Evolutionary conservation across 164 flowering plant genomes (phyloP), one percentile per base, ranked within the genome.

Genomic region (Macadamia tetraphylla): DNA sequence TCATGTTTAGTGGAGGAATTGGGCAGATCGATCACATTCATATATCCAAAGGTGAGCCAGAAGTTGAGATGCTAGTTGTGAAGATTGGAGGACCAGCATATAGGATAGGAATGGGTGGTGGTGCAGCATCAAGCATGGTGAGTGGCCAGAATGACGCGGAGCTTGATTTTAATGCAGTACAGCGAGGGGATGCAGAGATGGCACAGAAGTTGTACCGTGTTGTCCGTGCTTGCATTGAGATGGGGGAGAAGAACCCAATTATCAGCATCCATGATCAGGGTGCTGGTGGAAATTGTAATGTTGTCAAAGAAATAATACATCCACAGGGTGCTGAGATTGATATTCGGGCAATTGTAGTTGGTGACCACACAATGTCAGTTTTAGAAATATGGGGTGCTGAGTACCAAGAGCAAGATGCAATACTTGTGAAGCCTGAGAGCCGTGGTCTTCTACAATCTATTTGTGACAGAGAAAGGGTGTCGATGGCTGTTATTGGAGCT

Each of bases 341-440:
- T 78, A 82, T 94, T 31, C 77, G 97, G 62, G 86, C 91, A 10
- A 72, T 94, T 76, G 93, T 89, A 6, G 89, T 94, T 76, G 98
- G 98, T 66, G 98, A 91, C 60, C 87, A 86, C 64, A 91, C 97
- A 6, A 89, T 94, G 98, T 94, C 96, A 18, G 87, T 91, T 58
- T 75, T 94, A 79, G 97, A 94, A 80, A 94, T 94, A 72, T 91
- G 98, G 98, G 96, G 98, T 62, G 97, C 98, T 40, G 97, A 94
- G 68, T 94, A 91, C 71, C 98, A 94, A 70, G 98, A 94, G 77
- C 97, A 94, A 77, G 97, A 94, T 83, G 98, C 96, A 31, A 85
- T 94, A 70, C 70, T 91, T 79, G 92, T 94, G 81, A 86, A 83
- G 74, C 91, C 96, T 60, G 92, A 90, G 76, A 90, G 89, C 79